Conservation (phyloP, 768 basidiomycete species). For the Imleria badia region DNA sequence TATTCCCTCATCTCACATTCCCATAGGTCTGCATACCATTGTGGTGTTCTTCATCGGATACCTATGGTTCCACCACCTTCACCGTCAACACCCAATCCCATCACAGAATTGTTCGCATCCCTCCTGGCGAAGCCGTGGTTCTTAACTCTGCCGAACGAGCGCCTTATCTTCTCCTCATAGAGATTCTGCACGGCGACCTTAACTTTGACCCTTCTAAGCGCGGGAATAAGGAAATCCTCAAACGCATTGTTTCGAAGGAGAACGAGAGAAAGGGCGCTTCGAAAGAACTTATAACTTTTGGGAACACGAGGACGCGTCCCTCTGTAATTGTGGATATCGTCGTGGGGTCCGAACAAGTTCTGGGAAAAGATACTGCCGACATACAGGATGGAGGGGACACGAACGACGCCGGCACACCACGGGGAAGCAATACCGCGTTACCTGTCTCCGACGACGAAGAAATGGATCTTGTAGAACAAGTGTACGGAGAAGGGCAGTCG, state of each 20-base stretch:
- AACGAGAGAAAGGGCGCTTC: conserved; percentile 57
- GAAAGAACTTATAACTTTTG: conserved; percentile 52
- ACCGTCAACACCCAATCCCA: conserved; percentile 59
- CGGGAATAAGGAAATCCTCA: conserved; percentile 82
- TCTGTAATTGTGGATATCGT: conserved; percentile 22
- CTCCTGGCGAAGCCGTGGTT: conserved; percentile 96
- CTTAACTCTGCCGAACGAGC: conserved; percentile 97
- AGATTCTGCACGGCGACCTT: conserved; percentile 86
- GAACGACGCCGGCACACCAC: conserved; percentile 18
- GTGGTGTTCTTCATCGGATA: conserved; percentile 80
- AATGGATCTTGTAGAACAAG: conserved; percentile 94
- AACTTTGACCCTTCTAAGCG: conserved; percentile 88
- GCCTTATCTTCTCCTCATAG: conserved; percentile 89
- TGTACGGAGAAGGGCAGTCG: conserved; percentile 79
- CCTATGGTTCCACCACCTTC: conserved; percentile 34
- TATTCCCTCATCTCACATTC: conserved; percentile 5
- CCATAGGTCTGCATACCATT: conserved; percentile 80
- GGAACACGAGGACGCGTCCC: conserved; percentile 19
- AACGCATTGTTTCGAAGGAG: conserved; percentile 70
- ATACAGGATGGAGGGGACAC: conserved; percentile 17
- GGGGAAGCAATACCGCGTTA: conserved; percentile 19
- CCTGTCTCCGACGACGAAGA: conserved; percentile 66
- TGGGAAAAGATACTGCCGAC: conserved; percentile 30
- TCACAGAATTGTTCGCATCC: conserved; percentile 95
- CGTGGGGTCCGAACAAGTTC: conserved; percentile 32